Conservation (phyloP, 2,329 filamentous ascomycete genomes). For the Aspergillus tubingensis region DNA sequence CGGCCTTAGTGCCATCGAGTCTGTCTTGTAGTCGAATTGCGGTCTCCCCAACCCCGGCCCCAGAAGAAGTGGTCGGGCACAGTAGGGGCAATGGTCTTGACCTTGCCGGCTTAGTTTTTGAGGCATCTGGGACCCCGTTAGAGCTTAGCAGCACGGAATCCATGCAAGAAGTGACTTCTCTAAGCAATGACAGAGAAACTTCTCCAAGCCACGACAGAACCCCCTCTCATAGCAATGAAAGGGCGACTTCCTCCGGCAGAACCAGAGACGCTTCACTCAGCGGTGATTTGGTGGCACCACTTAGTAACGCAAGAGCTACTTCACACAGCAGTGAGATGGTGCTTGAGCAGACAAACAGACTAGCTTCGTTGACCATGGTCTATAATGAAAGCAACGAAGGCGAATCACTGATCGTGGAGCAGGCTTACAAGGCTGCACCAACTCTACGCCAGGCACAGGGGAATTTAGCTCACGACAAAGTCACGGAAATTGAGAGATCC, state of each 20-base stretch:
- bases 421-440: background rate
- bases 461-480: conserved; percentile 8
- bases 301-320: background rate
- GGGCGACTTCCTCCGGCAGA: background rate
- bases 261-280: background rate
- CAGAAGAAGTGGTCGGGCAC: background rate
- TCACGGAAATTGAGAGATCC: conserved; percentile 18
- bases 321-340: background rate
- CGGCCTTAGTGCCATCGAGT: conserved; percentile 21
- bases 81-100: background rate
- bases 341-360: conserved; percentile 3
- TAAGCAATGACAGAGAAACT: background rate
- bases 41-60: background rate
- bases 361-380: conserved; percentile 5
- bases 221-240: background rate
- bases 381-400: background rate
- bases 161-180: background rate
- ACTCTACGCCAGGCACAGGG: conserved; percentile 1
- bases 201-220: background rate
- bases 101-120: conserved; percentile 13
- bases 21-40: background rate
- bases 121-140: background rate
- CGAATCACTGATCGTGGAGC: background rate
- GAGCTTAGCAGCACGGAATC: background rate
- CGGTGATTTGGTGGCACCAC: background rate